Evolutionary conservation across 768 basidiomycete genomes (phyloP), one percentile per base, ranked within the genome.

Genomic region (Trametes elegans): DNA sequence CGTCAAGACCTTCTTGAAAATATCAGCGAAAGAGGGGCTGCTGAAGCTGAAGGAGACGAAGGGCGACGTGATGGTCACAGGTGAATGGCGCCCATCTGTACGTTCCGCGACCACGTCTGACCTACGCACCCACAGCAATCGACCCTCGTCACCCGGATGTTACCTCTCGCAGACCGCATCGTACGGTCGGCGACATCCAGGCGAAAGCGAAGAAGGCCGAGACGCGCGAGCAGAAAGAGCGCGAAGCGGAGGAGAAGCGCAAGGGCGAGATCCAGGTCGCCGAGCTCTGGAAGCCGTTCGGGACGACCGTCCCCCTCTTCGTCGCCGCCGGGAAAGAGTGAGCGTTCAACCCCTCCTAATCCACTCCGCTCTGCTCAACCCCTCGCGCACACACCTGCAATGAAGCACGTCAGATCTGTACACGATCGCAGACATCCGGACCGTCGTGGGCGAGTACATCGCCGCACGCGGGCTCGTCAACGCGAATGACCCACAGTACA

Each of bases 261-360:
- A 70, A 62, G 13, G 73, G 71, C 35, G 81, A 83, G 60, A 70
- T 92, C 21, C 76, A 73, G 14, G 74, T 93, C 28, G 79, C 68
- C 28, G 89, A 91, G 66, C 59, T 88, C 26, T 93, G 85, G 85
- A 94, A 89, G 62, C 89, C 92, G 9, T 79, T 83, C 64, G 76
- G 78, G 35, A 62, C 64, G 5, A 84, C 80, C 1, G 59, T 80
- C 2, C 69, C 70, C 6, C 77, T 93, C 54, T 91, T 93, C 66
- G 77, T 82, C 40, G 82, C 73, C 2, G 76, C 83, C 36, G 83
- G 80, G 26, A 78, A 77, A 53, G 81, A 80, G 91, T 89, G 60
- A 58, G 83, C n/a, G n/a, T n/a, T n/a, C n/a, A n/a, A n/a, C n/a
- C n/a, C n/a, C n/a, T n/a, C n/a, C n/a, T n/a, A n/a, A n/a, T n/a